Conservation (phyloP, 75 land plant species). For the Pinus taeda region DNA sequence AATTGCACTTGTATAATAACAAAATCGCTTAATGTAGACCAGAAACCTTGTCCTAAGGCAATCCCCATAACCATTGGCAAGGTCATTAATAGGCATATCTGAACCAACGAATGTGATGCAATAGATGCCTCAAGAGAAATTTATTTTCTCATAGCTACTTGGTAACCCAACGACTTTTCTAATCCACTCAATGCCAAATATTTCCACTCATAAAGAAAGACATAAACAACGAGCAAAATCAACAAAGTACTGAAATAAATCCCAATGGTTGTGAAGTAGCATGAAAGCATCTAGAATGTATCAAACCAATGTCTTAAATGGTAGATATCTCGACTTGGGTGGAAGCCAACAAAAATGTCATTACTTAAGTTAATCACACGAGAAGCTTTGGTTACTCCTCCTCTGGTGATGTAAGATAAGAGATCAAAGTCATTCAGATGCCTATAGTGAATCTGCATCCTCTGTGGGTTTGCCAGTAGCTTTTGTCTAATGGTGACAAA, state of each 20-base stretch:
- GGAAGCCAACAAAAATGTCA: slow-evolving; percentile 96
- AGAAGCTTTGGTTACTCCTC: slow-evolving; percentile 94
- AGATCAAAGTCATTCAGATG: slow-evolving; percentile 96
- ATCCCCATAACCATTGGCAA: too few relatives aligned
- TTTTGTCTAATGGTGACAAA: too few relatives aligned
- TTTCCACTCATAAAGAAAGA: slow-evolving; percentile 81
- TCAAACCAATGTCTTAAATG: slow-evolving; percentile 96
- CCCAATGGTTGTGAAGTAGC: slow-evolving; percentile 93
- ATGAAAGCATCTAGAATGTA: slow-evolving; percentile 94
- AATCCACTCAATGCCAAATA: slow-evolving; percentile 76
- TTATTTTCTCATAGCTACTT: too few relatives aligned
- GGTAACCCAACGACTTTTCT: too few relatives aligned
- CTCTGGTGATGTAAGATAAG: slow-evolving; percentile 84
- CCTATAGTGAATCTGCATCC: slow-evolving; percentile 92
- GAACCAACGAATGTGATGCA: too few relatives aligned
- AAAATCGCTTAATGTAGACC: too few relatives aligned
- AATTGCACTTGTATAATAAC: too few relatives aligned
- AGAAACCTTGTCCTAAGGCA: too few relatives aligned
- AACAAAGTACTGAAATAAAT: slow-evolving; percentile 88
- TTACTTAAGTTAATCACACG: slow-evolving; percentile 84
- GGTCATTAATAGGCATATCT: too few relatives aligned
- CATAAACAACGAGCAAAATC: slow-evolving; percentile 79
- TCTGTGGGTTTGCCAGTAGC: too few relatives aligned
- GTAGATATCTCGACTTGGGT: slow-evolving; percentile 95
- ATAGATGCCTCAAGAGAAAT: too few relatives aligned